Conservation (phyloP, 1,284 basidiomycete genomes). For the Ganoderma boninense region DNA sequence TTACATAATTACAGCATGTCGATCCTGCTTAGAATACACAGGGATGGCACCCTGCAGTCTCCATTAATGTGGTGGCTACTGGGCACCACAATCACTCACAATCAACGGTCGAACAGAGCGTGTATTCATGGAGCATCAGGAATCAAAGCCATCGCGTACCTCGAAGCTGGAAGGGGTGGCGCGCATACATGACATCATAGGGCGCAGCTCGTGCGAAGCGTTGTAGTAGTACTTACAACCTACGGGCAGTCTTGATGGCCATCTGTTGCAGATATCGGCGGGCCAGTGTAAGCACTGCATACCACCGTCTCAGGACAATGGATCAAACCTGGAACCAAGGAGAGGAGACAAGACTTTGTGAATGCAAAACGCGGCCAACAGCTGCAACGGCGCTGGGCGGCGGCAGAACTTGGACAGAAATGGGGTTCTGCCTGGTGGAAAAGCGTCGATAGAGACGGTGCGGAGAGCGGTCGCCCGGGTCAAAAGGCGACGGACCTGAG, state of each 20-base stretch:
- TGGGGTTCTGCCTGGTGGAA: conserved; percentile 2
- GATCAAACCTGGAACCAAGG: background rate
- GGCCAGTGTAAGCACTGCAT: background rate
- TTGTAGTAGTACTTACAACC: too few relatives aligned
- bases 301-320: background rate
- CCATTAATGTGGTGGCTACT: background rate
- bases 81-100: background rate
- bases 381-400: background rate
- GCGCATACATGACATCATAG: conserved; percentile 25
- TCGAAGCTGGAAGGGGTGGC: background rate
- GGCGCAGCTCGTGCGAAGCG: background rate
- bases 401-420: conserved; percentile 5
- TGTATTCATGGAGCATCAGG: background rate
- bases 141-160: background rate
- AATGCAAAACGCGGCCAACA: background rate
- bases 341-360: background rate
- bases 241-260: background rate
- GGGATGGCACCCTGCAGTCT: background rate
- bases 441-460: background rate
- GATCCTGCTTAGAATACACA: background rate
- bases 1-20: background rate
- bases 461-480: background rate
- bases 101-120: background rate
- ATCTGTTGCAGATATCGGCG: background rate
- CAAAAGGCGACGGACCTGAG: background rate